Evolutionary conservation across 129 eudicot species (phyloP), one percentile per base, ranked within the genome.

Genomic region (Flaveria sonorensis): DNA sequence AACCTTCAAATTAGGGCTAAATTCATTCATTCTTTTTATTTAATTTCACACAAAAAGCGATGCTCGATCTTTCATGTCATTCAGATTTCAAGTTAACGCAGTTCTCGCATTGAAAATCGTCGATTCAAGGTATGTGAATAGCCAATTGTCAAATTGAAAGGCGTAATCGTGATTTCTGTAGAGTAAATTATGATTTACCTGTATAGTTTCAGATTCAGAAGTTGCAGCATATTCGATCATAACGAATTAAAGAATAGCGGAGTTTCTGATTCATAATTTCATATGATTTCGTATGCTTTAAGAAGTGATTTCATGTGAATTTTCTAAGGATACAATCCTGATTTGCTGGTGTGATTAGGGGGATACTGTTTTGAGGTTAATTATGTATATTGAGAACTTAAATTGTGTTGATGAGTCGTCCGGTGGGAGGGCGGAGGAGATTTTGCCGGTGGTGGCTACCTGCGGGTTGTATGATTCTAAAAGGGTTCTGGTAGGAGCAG

Each of bases 401-500:
- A 84, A 81, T 36, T 77, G 70, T 18, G 81, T 50, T 52, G 76
- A 40, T 70, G 84, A 59, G 68, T 74, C 76, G 2, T 61, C 67
- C 26, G 67, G 40, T 76, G 82, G 68, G 55, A 28, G 40, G 1
- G 40, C 40, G 40, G 40, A 36, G 40, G 40, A 36, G 40, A 4
- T 36, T 36, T 6, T 6, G 40, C 7, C 40, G 7, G 40, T 6
- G 40, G 40, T 36, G 40, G 40, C 40, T 6, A 36, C 7, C 7
- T 7, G 81, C 39, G 68, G 72, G 57, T 46, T 43, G 73, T 71
- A 50, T 73, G 86, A 74, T 67, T 79, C 85, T 16, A 88, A 84
- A 70, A 86, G 85, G 85, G 85, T 70, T 55, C 70, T 88, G 67
- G 90, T 88, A 9, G 93, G 93, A 78, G 93, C 83, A 30, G 93